Base-by-base conservation (phyloP, 495 filamentous ascomycete species). In the Pseudoneurospora amorphoporcata region DNA sequence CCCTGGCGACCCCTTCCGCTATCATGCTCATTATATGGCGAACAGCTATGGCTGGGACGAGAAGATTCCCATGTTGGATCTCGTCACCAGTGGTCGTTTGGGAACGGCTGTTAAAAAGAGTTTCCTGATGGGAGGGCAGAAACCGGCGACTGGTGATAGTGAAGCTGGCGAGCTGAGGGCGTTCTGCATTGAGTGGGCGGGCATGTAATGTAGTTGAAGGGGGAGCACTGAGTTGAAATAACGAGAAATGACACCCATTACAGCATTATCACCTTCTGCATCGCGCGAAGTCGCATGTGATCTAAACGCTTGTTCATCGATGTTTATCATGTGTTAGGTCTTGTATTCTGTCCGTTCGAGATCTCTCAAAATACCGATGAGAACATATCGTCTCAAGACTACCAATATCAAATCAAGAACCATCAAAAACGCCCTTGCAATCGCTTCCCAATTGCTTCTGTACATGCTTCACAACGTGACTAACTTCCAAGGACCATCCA, bases 41-140 rank as follows among this genome's bases (percentile, higher is more conserved):
- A 89, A 89, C 23, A 88, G 91, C 39, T 85, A 90, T 68, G 91
- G 88, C 8, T 98, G 93, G 93, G 91, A 99, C 73, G 86, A 98
- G 75, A 87, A 95, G 77, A 88, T 98, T 69, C 85, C 91, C 68
- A 83, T 98, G 79, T 86, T 96, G 72, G 91, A 95, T 74, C 83
- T 99, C 32, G 88, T 98, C 41, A 91, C 88, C 19, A 93, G 93
- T 3, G 96, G 96, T 7, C 84, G 95, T 74, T 78, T 99, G 74
- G 95, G 93, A 1, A 98, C 96, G 16, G 92, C 92, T 53, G 96
- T 99, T 40, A 99, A 99, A 83, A 99, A 99, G 82, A 92, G 91
- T 3, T 98, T 92, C 81, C 82, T 99, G 70, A 85, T 99, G 75
- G 95, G 95, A 9, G 95, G 94, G 12, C 42, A 74, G 68, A 69